These are phyloP conservation scores for Rehmannia glutinosa DNA, from an alignment of 257 asterid species.

Conservation along the genomic window DNA sequence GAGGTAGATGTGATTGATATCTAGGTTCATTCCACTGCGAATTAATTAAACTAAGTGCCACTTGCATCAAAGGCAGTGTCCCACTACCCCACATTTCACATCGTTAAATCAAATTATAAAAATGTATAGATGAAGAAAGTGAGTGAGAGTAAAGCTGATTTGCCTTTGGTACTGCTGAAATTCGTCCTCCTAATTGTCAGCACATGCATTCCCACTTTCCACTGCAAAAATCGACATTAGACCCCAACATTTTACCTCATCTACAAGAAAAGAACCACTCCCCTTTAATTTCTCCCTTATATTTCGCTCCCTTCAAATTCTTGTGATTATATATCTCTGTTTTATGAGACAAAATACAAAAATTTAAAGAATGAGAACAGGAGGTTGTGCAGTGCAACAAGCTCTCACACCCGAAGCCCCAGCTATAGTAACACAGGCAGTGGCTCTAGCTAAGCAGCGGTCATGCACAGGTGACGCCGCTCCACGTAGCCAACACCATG, in stretches of 20 bases:
- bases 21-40: too few relatives aligned
- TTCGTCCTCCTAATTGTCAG: constrained; percentile 54
- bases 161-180: constrained; percentile 62
- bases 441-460: constrained; percentile 70
- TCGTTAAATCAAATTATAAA: too few relatives aligned
- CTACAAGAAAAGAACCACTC: constrained; percentile 52
- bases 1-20: too few relatives aligned
- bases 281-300: too few relatives aligned
- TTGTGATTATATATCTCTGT: too few relatives aligned
- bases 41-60: too few relatives aligned
- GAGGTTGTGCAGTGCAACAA: constrained; percentile 64
- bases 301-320: constrained; percentile 17
- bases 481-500: constrained; percentile 87
- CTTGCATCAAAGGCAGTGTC: constrained; percentile 72
- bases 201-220: constrained; percentile 94
- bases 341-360: not conserved
- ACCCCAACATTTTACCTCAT: constrained; percentile 39
- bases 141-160: constrained; percentile 38
- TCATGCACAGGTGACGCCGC: constrained; percentile 91
- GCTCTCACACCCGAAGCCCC: constrained; percentile 63
- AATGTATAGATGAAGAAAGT: not conserved
- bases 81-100: constrained; percentile 54
- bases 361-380: constrained; percentile 63
- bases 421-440: constrained; percentile 59
- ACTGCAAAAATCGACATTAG: constrained; percentile 37